Percentiles rank a stretch among this genome's conserved stretches.
phyloP scores from a whole-genome alignment of 208 protist genomes.

The Balamuthia mandrillaris region DNA sequence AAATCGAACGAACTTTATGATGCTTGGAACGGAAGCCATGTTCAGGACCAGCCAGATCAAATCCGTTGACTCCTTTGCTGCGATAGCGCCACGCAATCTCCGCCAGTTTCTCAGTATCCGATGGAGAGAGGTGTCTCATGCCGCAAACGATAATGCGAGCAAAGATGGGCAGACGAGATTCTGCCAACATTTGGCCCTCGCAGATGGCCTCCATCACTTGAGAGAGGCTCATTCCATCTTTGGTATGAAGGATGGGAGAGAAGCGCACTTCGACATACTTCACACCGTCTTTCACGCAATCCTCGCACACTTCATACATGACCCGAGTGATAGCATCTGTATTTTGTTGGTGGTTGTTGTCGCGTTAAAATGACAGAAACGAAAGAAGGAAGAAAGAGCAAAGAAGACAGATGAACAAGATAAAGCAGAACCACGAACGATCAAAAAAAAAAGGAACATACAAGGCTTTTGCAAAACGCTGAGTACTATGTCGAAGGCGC shows the following conservation, averaged over 20 bases:
- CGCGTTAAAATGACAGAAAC: too few species aligned
- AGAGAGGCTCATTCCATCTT: conserved; percentile 43
- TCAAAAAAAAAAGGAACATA: conserved; percentile 43
- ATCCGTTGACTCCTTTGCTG: conserved; percentile 60
- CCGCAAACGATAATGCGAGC: conserved; percentile 69
- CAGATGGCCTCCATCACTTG: conserved; percentile 63
- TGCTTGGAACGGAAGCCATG: conserved; percentile 50
- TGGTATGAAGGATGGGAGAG: conserved; percentile 56
- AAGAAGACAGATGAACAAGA: not conserved
- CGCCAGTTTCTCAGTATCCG: conserved; percentile 52
- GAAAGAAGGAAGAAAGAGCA: not conserved
- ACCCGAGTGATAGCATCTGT: conserved; percentile 63
- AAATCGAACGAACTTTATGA: conserved; percentile 38
- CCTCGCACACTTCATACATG: conserved; percentile 71
- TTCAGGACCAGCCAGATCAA: conserved; percentile 70
- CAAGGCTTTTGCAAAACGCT: conserved; percentile 60
- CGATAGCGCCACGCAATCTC: conserved; percentile 68
- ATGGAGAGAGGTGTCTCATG: conserved; percentile 58
- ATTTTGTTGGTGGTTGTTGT: too few species aligned
- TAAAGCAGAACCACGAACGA: not conserved
- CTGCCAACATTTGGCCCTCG: conserved; percentile 56
- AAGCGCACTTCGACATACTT: conserved; percentile 66
- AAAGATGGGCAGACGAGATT: conserved; percentile 42
- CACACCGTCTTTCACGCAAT: conserved; percentile 56
- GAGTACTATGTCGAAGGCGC: conserved; percentile 62